phyloP scores from a whole-genome alignment of 345 rosid species.

The Corymbia maculata region DNA sequence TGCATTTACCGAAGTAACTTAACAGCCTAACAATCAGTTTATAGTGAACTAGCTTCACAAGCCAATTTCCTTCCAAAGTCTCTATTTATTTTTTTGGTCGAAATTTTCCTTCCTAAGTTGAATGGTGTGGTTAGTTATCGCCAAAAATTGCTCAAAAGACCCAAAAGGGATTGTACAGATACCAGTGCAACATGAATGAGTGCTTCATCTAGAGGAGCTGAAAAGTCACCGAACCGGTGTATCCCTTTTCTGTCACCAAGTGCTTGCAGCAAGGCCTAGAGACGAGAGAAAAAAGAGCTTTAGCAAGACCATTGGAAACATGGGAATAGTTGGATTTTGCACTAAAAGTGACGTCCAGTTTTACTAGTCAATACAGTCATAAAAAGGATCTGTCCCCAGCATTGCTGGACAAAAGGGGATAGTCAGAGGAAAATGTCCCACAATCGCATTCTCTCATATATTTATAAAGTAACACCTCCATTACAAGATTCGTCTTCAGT shows the following conservation, averaged over 20 bases:
- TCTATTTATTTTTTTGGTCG: too few relatives aligned
- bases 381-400: not conserved
- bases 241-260: slow-evolving; percentile 94
- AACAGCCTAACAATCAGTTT: not conserved
- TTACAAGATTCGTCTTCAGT: not conserved
- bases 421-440: not conserved
- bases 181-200: slow-evolving; percentile 79
- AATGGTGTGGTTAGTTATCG: not conserved
- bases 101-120: not conserved
- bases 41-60: not conserved
- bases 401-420: not conserved
- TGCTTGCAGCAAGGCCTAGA: slow-evolving; percentile 74
- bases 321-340: not conserved
- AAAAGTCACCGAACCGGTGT: slow-evolving; percentile 82
- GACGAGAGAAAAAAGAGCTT: not conserved
- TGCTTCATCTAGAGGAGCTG: slow-evolving; percentile 96
- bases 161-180: not conserved
- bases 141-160: not conserved
- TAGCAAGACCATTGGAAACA: not conserved
- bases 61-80: not conserved
- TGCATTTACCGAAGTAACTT: not conserved
- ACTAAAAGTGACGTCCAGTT: not conserved
- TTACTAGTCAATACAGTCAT: not conserved
- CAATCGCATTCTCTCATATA: not conserved
- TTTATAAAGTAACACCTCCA: not conserved